Evolutionary conservation across 1,284 basidiomycete genomes (phyloP), one percentile per base, ranked within the genome.

Genomic region (Ustilago bromivora): DNA sequence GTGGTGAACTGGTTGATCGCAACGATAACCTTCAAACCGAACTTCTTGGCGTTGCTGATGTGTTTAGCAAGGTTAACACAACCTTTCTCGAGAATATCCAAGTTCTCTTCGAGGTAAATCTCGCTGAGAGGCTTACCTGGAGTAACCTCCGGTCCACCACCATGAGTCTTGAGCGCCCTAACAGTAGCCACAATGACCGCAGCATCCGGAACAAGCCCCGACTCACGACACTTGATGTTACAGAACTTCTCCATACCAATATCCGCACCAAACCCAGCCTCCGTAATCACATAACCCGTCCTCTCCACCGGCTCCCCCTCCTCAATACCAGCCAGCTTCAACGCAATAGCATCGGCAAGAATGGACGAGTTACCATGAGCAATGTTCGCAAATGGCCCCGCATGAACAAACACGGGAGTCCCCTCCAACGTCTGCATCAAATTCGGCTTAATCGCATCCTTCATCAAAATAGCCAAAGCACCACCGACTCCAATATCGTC

Each of bases 281-380:
- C 96, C 43, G 96, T 99, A 80, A 99, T 91, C 68, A 99, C 97
- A 84, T 98, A 99, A 41, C 96, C 96, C 52, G 92, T 91, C 67
- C 92, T 91, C 65, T 92, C 91, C 11, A 91, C 82, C 1, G 90
- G 88, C 84, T 98, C 96, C 61, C 95, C 96, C 80, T 93, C 90
- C 87, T 99, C 96, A n/a, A 92, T 92, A 80, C 96, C 96, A 9
- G 95, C 97, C 43, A 99, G 92, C 88, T 99, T 99, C 82, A 99
- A 90, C 47, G 96, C 96, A 64, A 99, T 92, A 59, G 93, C 92
- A 87, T 99, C 96, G 32, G 96, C 96, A 57, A 99, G 91, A 87
- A 99, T 98, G 54, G 96, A 98, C 15, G 96, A 98, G 89, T 99
- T 99, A 68, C 96, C 96, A 87, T 99, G 96, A 3, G 96, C 96